Evolutionary conservation across 225 moss, liverwort and hornwort genomes (phyloP).

Genomic region (Lunularia cruciata): DNA sequence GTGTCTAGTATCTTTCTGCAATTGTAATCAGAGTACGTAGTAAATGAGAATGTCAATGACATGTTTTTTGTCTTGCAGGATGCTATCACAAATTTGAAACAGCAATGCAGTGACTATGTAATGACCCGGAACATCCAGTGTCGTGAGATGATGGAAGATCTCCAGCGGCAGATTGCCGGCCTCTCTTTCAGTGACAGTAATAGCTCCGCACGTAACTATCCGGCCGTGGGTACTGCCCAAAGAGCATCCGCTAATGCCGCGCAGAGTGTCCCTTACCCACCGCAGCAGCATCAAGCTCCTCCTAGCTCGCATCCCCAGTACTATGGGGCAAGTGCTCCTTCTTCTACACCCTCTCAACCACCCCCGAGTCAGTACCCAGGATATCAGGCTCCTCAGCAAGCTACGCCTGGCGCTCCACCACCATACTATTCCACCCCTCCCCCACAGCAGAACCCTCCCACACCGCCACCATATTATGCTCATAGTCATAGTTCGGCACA

Average conservation of each 20-base stretch:
- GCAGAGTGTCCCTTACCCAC: neutral
- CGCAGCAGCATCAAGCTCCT: slow-evolving; percentile 25
- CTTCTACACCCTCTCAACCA: slow-evolving; percentile 25
- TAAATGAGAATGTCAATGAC: neutral
- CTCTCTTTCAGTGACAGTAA: slow-evolving; percentile 77
- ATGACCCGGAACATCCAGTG: slow-evolving; percentile 99
- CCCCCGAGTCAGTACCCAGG: slow-evolving; percentile 38
- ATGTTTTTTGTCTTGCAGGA: slow-evolving; percentile 51
- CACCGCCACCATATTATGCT: slow-evolving; percentile 70
- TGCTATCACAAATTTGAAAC: slow-evolving; percentile 94
- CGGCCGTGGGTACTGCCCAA: slow-evolving; percentile 50
- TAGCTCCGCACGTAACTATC: slow-evolving; percentile 48
- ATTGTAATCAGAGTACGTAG: neutral
- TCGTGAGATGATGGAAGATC: slow-evolving; percentile 98
- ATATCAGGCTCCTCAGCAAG: slow-evolving; percentile 43
- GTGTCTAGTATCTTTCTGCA: neutral
- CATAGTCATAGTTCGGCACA: slow-evolving; percentile 56
- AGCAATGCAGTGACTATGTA: slow-evolving; percentile 96
- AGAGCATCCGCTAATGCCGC: slow-evolving; percentile 17
- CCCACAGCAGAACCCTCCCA: slow-evolving; percentile 43
- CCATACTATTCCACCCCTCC: slow-evolving; percentile 32
- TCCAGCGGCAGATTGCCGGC: slow-evolving; percentile 92
- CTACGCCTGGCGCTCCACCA: slow-evolving; percentile 24
- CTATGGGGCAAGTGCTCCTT: slow-evolving; percentile 26
- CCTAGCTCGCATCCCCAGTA: slow-evolving; percentile 37